Conservation (phyloP, 2,329 filamentous ascomycete species). For the Xylaria arbuscula region DNA sequence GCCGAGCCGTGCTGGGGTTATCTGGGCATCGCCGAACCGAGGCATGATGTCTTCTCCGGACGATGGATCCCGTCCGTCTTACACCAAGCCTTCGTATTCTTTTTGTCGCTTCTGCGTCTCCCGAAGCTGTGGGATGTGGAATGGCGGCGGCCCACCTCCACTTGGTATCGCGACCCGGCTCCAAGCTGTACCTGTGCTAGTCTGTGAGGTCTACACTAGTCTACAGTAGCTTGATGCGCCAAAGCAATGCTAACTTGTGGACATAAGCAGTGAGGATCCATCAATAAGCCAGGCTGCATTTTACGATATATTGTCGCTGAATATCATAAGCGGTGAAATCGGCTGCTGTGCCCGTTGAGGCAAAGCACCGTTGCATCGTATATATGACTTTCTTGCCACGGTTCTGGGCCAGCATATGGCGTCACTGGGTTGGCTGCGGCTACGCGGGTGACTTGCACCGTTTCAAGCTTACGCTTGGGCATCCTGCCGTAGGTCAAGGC, state of each 20-base stretch:
- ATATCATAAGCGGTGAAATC: constrained; percentile 1
- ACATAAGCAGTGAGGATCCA: constrained; percentile 10
- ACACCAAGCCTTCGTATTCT: neutral
- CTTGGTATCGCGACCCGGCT: constrained; percentile 10
- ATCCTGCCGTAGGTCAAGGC: constrained; percentile 1
- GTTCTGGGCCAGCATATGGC: constrained; percentile 8
- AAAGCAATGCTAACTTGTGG: constrained; percentile 1
- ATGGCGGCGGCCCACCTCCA: neutral
- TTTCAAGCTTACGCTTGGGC: neutral
- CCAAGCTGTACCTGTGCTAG: constrained; percentile 1
- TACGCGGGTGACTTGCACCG: neutral
- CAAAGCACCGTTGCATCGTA: constrained; percentile 21
- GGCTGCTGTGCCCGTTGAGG: constrained; percentile 9
- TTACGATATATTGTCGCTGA: constrained; percentile 4
- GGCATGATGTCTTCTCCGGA: constrained; percentile 3
- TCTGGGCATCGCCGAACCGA: constrained; percentile 9
- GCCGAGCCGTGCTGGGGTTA: constrained; percentile 1
- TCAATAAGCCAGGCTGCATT: neutral
- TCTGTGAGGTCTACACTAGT: neutral
- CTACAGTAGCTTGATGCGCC: constrained; percentile 9
- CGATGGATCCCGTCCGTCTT: neutral
- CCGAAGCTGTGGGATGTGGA: neutral
- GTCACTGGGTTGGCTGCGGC: constrained; percentile 1
- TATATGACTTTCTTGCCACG: constrained; percentile 21
- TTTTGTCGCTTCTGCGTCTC: neutral